These are phyloP conservation scores for Mercurialis annua DNA, from an alignment of 345 rosid genomes.

Conservation along the genomic window DNA sequence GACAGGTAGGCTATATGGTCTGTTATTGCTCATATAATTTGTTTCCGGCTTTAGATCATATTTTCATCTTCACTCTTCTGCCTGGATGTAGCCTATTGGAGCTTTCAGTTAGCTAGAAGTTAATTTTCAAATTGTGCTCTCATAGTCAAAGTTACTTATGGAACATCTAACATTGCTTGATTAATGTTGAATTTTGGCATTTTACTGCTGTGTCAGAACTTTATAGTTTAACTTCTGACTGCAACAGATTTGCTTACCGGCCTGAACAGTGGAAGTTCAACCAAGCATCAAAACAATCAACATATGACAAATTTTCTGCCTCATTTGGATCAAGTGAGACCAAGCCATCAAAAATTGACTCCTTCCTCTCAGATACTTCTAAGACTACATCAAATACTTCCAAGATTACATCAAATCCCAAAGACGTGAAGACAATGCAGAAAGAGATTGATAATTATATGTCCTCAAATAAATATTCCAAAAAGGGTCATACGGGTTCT, in stretches of 20 bases:
- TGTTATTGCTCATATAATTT: not conserved
- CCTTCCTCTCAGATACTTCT: conserved; percentile 42
- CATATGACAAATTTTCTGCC: conserved; percentile 59
- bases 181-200: not conserved
- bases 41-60: not conserved
- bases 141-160: not conserved
- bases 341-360: conserved; percentile 38
- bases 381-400: conserved; percentile 40
- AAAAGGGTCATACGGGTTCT: conserved; percentile 21
- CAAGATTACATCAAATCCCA: conserved; percentile 36
- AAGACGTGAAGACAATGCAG: conserved; percentile 46
- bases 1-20: conserved; percentile 50
- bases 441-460: conserved; percentile 46
- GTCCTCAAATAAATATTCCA: conserved; percentile 18
- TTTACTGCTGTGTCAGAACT: not conserved
- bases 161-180: not conserved
- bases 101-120: not conserved
- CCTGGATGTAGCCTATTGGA: not conserved
- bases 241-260: conserved; percentile 51
- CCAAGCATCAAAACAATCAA: conserved; percentile 72
- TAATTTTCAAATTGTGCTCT: not conserved
- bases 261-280: conserved; percentile 80
- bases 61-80: not conserved
- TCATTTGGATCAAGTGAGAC: conserved; percentile 62
- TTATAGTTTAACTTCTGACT: conserved; percentile 9